Evolutionary conservation across 164 flowering plant genomes (phyloP), one percentile per base, ranked within the genome.

Genomic region (grape (Vitis vinifera)): DNA sequence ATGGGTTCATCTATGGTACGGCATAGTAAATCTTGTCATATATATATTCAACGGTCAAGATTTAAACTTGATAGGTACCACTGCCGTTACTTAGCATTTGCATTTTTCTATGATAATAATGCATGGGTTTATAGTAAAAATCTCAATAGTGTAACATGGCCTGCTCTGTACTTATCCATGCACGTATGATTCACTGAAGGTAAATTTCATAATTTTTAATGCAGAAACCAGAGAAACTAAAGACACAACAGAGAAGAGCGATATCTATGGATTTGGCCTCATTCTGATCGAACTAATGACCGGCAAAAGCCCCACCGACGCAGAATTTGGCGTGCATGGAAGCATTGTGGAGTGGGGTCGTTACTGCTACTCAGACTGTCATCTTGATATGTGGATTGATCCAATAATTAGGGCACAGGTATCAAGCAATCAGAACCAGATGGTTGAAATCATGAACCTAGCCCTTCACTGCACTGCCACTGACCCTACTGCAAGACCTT

Each of bases 291-390:
- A 84, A 68, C 64, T 94, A 13, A 76, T 94, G 73, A 90, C 94
- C 47, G 98, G 97, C 15, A 89, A 79, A 77, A 64, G 70, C 51
- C 85, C 89, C 0, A 68, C 62, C 1, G 90, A 86, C 55, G 57
- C 70, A 1, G 91, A 89, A 68, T 72, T 76, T 2, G 88, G 91
- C 8, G 70, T 65, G 63, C 87, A 81, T 31, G 77, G 76, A 7
- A 78, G 75, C 75, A 48, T 91, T 1, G 89, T 90, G 0, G 91
- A 84, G 65, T 93, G 98, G 98, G 95, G 95, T 4, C 83, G 85
- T 0, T 84, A 85, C 49, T 88, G 94, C 84, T 93, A 91, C 80
- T 77, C 93, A 1, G 91, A 94, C 29, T 87, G 94, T 48, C 91
- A 81, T 73, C 75, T 89, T 9, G 90, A 89, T 69, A 66, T 81